Percentiles rank a stretch among this genome's conserved stretches.
phyloP scores from a whole-genome alignment of 164 flowering plant species.

The Aristolochia fimbriata region DNA sequence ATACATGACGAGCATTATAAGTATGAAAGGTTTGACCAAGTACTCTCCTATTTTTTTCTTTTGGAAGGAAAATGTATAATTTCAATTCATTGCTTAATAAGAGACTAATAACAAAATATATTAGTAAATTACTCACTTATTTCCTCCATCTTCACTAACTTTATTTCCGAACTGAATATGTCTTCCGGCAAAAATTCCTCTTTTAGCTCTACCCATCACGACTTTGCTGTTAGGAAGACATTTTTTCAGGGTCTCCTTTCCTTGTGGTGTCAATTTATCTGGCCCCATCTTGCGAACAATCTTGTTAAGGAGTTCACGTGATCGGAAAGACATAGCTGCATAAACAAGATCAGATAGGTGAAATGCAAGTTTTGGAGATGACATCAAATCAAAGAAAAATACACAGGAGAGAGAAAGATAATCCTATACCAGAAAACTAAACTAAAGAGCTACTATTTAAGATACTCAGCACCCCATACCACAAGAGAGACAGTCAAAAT shows the following conservation, averaged over 20 bases:
- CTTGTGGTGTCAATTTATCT: constrained; percentile 39
- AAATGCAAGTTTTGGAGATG: too few species aligned
- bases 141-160: constrained; percentile 94
- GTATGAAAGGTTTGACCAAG: too few species aligned
- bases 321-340: constrained; percentile 59
- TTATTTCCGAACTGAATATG: constrained; percentile 85
- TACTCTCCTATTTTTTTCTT: too few species aligned
- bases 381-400: too few species aligned
- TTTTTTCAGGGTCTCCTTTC: constrained; percentile 52
- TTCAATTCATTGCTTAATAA: not conserved
- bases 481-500: too few species aligned
- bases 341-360: too few species aligned
- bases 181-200: constrained; percentile 84
- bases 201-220: constrained; percentile 88
- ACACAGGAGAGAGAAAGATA: too few species aligned
- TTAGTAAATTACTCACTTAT: constrained; percentile 34
- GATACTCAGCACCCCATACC: too few species aligned
- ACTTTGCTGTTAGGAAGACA: constrained; percentile 50
- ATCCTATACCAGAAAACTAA: too few species aligned
- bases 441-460: too few species aligned
- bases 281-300: constrained; percentile 58
- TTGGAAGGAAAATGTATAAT: too few species aligned
- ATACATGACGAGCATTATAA: too few species aligned
- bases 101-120: not conserved
- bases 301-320: constrained; percentile 68